phyloP scores from a whole-genome alignment of 169 alveolate species.

The Cryptosporidium ryanae region DNA sequence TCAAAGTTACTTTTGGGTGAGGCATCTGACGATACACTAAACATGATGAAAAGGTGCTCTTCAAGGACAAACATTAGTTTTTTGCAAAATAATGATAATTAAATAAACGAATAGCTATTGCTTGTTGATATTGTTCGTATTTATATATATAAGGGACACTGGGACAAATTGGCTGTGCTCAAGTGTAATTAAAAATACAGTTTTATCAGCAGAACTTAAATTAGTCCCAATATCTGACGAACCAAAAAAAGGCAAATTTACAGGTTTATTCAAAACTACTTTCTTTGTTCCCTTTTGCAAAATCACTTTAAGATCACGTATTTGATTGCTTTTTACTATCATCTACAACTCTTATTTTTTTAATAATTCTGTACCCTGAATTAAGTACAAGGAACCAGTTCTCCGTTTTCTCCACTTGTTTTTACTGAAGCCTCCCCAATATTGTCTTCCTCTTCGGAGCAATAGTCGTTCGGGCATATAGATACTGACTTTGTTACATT shows the following conservation, averaged over 20 bases:
- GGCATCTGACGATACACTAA: conserved; percentile 75
- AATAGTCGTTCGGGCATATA: conserved; percentile 82
- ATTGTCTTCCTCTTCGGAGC: not conserved
- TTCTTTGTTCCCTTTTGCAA: not conserved
- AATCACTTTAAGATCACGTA: no score
- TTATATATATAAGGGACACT: no score
- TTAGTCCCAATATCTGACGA: no score
- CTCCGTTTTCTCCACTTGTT: not conserved
- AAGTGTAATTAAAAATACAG: no score
- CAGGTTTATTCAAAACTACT: not conserved
- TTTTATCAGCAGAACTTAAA: no score
- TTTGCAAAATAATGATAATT: not conserved
- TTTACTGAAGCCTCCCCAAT: not conserved
- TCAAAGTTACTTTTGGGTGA: conserved; percentile 77
- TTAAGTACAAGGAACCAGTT: no score
- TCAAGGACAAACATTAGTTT: conserved; percentile 66
- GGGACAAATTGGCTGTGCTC: no score
- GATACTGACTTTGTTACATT: conserved; percentile 91
- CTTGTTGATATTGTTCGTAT: not conserved
- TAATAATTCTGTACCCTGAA: no score
- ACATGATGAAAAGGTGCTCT: conserved; percentile 68
- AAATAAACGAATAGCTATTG: not conserved
- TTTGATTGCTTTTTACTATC: no score
- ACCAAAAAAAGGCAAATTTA: not conserved
- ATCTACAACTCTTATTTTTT: no score